These are phyloP conservation scores for Iberis pinnata DNA, from an alignment of 345 rosid genomes.

Conservation along the genomic window DNA sequence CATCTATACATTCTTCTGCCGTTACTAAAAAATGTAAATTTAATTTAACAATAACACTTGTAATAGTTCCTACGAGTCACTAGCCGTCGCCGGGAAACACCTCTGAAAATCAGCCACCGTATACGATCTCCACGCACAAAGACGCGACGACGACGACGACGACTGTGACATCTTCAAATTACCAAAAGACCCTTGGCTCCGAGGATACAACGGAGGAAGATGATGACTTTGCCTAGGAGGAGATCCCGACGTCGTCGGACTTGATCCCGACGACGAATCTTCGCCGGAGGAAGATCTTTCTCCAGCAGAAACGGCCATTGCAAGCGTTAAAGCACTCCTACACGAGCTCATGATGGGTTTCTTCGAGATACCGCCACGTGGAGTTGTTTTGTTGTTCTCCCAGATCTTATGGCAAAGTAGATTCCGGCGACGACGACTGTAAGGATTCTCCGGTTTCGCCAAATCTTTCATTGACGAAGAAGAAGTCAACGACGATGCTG, in stretches of 20 bases:
- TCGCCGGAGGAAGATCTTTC: constrained; percentile 50
- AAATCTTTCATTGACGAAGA: constrained; percentile 47
- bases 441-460: constrained; percentile 68
- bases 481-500: constrained; percentile 40
- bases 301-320: constrained; percentile 58
- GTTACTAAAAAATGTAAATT: too few species aligned
- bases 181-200: constrained; percentile 29
- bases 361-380: constrained; percentile 53
- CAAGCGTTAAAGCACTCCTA: constrained; percentile 60
- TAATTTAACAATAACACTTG: too few species aligned
- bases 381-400: constrained; percentile 45
- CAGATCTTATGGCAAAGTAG: constrained; percentile 48
- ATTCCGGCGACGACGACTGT: constrained; percentile 48
- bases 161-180: constrained; percentile 22
- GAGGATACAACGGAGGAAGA: constrained; percentile 67
- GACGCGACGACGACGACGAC: constrained; percentile 13
- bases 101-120: constrained; percentile 57
- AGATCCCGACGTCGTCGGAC: constrained; percentile 40
- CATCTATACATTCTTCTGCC: too few species aligned
- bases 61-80: constrained; percentile 18
- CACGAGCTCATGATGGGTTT: constrained; percentile 48
- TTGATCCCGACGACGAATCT: constrained; percentile 39
- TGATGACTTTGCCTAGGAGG: constrained; percentile 35
- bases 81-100: constrained; percentile 29
- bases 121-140: constrained; percentile 50